Evolutionary conservation across 352 stramenopile species (phyloP).

Genomic region (Pythium myriotylum): DNA sequence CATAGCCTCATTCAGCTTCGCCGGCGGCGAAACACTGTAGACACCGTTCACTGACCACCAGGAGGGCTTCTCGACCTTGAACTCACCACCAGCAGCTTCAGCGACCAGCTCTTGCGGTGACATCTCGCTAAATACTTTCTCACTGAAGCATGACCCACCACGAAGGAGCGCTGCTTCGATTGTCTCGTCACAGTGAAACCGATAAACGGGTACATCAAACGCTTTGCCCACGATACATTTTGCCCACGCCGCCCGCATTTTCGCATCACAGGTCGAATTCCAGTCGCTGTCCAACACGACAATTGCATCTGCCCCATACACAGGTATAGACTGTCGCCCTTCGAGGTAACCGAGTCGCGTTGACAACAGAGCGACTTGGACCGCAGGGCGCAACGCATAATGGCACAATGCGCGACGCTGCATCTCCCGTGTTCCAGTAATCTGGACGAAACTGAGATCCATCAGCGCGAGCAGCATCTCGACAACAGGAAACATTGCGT

Average conservation of each 20-base stretch:
- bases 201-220: constrained; percentile 55
- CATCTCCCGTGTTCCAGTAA: constrained; percentile 53
- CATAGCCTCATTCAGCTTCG: constrained; percentile 24
- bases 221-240: constrained; percentile 45
- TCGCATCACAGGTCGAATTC: constrained; percentile 79
- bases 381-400: constrained; percentile 59
- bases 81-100: constrained; percentile 30
- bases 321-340: constrained; percentile 49
- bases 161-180: constrained; percentile 78
- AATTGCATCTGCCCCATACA: constrained; percentile 79
- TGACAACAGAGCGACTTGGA: constrained; percentile 73
- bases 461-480: constrained; percentile 71
- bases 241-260: constrained; percentile 78
- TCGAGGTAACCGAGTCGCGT: constrained; percentile 51
- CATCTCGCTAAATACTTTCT: constrained; percentile 84
- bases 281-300: constrained; percentile 85
- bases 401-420: constrained; percentile 71
- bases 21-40: constrained; percentile 8
- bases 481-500: constrained; percentile 69
- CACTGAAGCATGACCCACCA: constrained; percentile 66
- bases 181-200: constrained; percentile 80
- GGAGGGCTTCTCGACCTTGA: constrained; percentile 61
- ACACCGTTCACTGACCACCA: constrained; percentile 63
- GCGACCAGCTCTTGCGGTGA: constrained; percentile 66
- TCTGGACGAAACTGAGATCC: constrained; percentile 63